Base-by-base conservation (phyloP, 2,329 filamentous ascomycete species). In the Acrodontium crateriforme region DNA sequence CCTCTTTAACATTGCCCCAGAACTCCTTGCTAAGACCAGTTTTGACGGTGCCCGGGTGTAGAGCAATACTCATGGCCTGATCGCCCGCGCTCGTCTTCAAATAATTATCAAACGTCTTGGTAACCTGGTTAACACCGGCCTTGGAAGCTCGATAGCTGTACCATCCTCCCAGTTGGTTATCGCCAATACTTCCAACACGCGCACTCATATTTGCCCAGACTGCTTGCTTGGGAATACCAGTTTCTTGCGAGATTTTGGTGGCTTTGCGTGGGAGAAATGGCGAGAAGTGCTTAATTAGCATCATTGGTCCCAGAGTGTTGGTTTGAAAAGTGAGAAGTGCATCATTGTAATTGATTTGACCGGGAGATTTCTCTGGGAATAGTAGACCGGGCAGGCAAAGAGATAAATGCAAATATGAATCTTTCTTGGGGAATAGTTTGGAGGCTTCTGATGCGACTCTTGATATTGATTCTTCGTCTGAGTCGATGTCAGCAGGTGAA, bases 11-110 rank as follows among this genome's bases (percentile, higher is more conserved):
- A 21, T 62, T 69, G 0, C 47, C 59, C 80, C 79, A 87, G 47
- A 80, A 89, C 23, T 73, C 72, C 44, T 62, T 65, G 37, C 74
- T 82, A 36, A 91, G 56, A 7, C 67, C 74, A 27, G 81, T 89
- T 58, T 67, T 74, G 26, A 89, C 80, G 1, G 81, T 89, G 3
- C 82, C 81, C 1, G 82, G 82, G 53, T 89, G 82, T 45, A 89
- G 65, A 7, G 67, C 68, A 8, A 91, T 56, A 1, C 72, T 71
- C 39, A 83, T 60, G 0, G 77, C 78, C 28, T 69, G 71, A 1
- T 68, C 65, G 0, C 65, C 71, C 33, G 67, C 65, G 22, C 64
- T 61, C 3, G 64, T 59, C 18, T 54, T 53, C 17, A 89, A 54
- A 45, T 74, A 68, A 16, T 78, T 63, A 49, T 89, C 81, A 36